Base-by-base conservation (phyloP, 176 grass and related monocot species). In the Poa pratensis region DNA sequence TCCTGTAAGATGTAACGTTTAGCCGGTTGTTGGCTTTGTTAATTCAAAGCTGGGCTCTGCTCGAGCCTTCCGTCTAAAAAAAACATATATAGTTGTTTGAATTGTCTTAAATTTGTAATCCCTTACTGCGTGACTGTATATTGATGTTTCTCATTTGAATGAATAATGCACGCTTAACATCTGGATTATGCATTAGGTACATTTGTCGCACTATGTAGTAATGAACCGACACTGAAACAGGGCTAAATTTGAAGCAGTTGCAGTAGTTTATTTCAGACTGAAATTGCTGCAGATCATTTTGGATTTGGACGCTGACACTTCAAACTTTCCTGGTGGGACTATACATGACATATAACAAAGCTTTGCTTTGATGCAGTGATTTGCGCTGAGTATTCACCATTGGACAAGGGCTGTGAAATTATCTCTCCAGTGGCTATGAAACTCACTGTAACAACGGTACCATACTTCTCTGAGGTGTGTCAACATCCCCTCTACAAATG, bases 241-340 rank as follows among this genome's bases (percentile, higher is more conserved):
- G 61, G 27, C 61, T 18, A 18, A 34, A 66, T 35, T 66, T 35
- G 63, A 34, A 35, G 28, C 16, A 18, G 14, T 37, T 35, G 45
- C 79, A 51, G 28, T 52, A 51, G 20, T 52, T 80, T 27, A 67
- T 45, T 79, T 63, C 37, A 79, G n/a, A 79, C 24, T 63, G 27
- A 17, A 65, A 65, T 0, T 0, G 8, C 4, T 32, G 6, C 8
- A 66, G 46, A 35, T 67, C 45, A 51, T 11, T 79, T 63, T 58
- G 43, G 77, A 62, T 22, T 22, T 32, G n/a, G 27, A 6, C 5
- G 32, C 18, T 45, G 12, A 13, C 17, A 26, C 13, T 40, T 81
- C 3, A 39, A 20, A 26, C 15, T 69, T 82, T 82, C 27, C 19
- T 52, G 5, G 20, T 39, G 19, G 17, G 18, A 69, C 19, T 32